Evolutionary conservation across 768 basidiomycete species (phyloP), one percentile per base, ranked within the genome.

Genomic region (Lactarius quietus): DNA sequence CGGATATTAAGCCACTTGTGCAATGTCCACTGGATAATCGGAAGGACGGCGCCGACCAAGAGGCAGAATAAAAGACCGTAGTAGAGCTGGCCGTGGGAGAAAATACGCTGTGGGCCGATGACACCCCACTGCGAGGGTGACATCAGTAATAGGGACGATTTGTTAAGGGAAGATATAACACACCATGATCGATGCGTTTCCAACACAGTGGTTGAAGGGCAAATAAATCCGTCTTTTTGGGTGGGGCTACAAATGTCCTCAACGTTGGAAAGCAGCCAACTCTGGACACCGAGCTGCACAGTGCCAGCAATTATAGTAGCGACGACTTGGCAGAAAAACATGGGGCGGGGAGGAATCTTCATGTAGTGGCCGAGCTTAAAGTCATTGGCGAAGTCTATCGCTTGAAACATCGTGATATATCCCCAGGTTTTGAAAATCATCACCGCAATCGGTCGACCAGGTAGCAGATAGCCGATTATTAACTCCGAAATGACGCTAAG

Each of bases 341-440:
- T n/a, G n/a, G n/a, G n/a, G n/a, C n/a, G n/a, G n/a, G n/a, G n/a
- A n/a, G n/a, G n/a, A n/a, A n/a, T n/a, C n/a, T n/a, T n/a, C n/a
- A n/a, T n/a, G n/a, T n/a, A n/a, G n/a, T n/a, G n/a, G n/a, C n/a
- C n/a, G n/a, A n/a, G n/a, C n/a, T n/a, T n/a, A n/a, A n/a, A n/a
- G n/a, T n/a, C n/a, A n/a, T n/a, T n/a, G n/a, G n/a, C 82, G 77
- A 92, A 92, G 36, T 77, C 77, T 51, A 92, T 71, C 2, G 89
- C 82, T 73, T 92, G 90, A 23, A 94, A 94, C 84, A 92, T 92
- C 81, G 3, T 88, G 90, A 3, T 88, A 86, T 57, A 92, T 81
- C 76, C 89, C 89, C 85, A 86, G 87, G 88, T 89, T 83, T 90
- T 92, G 82, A 92, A 91, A 79, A 92, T 78, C 90, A 93, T 91